A percentile compares a stretch with the other conserved stretches of the same genome.
Evolutionary conservation across 371 early-diverging fungal genomes (phyloP).

Genomic region (Apophysomyces trapeziformis): DNA sequence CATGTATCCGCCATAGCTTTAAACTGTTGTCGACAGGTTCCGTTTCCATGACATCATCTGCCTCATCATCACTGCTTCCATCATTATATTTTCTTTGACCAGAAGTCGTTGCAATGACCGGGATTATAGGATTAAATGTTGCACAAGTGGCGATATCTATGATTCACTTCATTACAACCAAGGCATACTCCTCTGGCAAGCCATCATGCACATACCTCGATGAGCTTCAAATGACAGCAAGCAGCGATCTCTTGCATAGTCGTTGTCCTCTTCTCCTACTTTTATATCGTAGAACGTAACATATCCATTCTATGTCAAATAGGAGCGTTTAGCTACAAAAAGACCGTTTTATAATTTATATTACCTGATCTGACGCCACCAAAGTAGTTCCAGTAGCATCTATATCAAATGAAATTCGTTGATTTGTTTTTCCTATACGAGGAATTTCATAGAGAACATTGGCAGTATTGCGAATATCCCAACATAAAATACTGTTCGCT

Average conservation of each 20-base stretch:
- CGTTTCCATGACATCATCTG: conserved; percentile 11
- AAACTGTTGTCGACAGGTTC: conserved; percentile 51
- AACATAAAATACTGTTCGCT: conserved; percentile 57
- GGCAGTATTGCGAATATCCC: conserved; percentile 76
- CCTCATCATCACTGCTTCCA: conserved; percentile 8
- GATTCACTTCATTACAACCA: background rate
- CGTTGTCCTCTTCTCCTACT: conserved; percentile 16
- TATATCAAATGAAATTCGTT: conserved; percentile 71
- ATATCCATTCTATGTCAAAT: conserved; percentile 43
- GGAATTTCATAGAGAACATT: conserved; percentile 54
- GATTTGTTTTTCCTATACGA: conserved; percentile 65
- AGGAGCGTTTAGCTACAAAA: background rate
- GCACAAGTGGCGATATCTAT: conserved; percentile 60
- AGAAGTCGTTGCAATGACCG: conserved; percentile 64
- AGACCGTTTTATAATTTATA: background rate
- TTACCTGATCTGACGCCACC: conserved; percentile 62
- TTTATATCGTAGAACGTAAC: conserved; percentile 53
- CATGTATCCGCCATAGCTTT: conserved; percentile 51
- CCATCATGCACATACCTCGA: conserved; percentile 25
- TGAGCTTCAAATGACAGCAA: conserved; percentile 19
- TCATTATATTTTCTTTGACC: conserved; percentile 64
- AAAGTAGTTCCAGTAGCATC: conserved; percentile 61
- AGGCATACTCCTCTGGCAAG: background rate
- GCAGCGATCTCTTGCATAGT: conserved; percentile 16
- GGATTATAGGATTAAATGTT: conserved; percentile 64